These are phyloP conservation scores for Ramularia endophylla DNA, from an alignment of 2,329 filamentous ascomycete genomes.

Conservation along the genomic window DNA sequence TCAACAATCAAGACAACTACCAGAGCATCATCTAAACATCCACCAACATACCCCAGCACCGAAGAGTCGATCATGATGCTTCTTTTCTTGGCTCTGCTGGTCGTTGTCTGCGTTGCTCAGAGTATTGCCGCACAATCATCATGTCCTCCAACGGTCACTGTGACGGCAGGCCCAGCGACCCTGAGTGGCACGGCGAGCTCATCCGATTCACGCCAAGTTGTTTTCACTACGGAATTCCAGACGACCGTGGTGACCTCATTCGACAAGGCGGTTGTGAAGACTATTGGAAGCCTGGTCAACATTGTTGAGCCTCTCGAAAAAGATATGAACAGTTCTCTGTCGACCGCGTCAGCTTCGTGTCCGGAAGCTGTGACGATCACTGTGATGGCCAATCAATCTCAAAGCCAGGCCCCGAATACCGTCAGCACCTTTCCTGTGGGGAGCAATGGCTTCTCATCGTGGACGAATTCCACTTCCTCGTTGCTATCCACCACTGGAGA, in stretches of 20 bases:
- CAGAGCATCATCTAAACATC: too few species aligned
- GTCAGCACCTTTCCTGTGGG: too few species aligned
- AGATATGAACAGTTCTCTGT: background rate
- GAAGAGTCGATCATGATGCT: too few species aligned
- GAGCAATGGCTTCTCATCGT: background rate
- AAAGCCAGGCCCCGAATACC: background rate
- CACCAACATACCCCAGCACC: too few species aligned
- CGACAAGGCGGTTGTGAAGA: background rate
- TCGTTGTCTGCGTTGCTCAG: too few species aligned
- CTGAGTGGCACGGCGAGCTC: background rate
- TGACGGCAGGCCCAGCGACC: too few species aligned
- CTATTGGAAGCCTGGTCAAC: background rate
- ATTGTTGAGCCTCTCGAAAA: background rate
- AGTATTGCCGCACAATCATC: too few species aligned
- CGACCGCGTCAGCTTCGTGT: background rate
- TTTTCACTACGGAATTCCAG: background rate
- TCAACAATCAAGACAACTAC: too few species aligned
- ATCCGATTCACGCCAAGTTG: background rate
- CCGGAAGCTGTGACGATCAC: slow-evolving; percentile 4
- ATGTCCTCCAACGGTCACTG: too few species aligned
- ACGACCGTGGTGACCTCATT: slow-evolving; percentile 1
- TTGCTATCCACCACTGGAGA: background rate
- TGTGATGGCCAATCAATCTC: slow-evolving; percentile 1
- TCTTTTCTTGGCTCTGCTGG: too few species aligned
- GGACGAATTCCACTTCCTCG: background rate